Conservation (phyloP, 1,139 yeast species). For the Zygosaccharomyces pseudobailii region DNA sequence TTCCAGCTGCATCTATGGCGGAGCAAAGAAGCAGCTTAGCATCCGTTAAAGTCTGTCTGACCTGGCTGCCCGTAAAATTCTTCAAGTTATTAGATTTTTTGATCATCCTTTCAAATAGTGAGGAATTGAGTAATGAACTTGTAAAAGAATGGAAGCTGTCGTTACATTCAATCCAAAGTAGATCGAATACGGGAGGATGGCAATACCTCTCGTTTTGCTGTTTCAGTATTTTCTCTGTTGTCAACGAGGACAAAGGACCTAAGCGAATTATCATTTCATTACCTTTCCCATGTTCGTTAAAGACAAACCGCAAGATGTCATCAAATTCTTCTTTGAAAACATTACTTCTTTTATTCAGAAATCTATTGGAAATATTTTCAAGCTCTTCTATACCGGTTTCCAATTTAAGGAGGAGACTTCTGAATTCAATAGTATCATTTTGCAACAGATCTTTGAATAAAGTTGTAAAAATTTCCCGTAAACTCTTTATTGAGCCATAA, state of each 20-base stretch:
- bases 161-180: conserved; percentile 42
- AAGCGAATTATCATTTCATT: conserved; percentile 24
- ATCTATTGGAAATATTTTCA: conserved; percentile 44
- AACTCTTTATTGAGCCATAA: conserved; percentile 41
- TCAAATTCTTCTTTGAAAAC: conserved; percentile 47
- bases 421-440: conserved; percentile 37
- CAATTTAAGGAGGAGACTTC: conserved; percentile 38
- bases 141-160: conserved; percentile 38
- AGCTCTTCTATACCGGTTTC: conserved; percentile 45
- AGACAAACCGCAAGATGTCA: conserved; percentile 44
- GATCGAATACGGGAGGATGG: conserved; percentile 53
- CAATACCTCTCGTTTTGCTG: conserved; percentile 22
- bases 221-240: conserved; percentile 35
- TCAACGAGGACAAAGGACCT: conserved; percentile 37
- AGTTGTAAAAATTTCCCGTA: conserved; percentile 44
- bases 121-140: conserved; percentile 43
- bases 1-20: conserved; percentile 43
- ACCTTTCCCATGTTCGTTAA: conserved; percentile 18
- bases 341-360: conserved; percentile 50
- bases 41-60: conserved; percentile 55
- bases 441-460: conserved; percentile 44
- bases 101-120: conserved; percentile 39
- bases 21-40: conserved; percentile 42
- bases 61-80: conserved; percentile 42
- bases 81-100: conserved; percentile 38